Evolutionary conservation across 371 early-diverging fungal species (phyloP).

Genomic region (Rhizopus delemar): DNA sequence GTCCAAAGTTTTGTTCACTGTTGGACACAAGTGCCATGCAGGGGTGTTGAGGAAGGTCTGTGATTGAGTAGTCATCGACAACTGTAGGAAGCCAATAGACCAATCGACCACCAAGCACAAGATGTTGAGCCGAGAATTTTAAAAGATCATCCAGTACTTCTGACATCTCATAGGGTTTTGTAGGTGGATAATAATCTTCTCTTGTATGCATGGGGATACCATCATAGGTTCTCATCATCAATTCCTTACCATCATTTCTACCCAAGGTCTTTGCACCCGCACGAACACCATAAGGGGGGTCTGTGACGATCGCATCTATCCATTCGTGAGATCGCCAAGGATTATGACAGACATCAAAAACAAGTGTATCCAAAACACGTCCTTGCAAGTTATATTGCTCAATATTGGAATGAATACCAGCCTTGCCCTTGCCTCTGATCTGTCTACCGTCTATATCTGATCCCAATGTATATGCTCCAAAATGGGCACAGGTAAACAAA

Average conservation of each 20-base stretch:
- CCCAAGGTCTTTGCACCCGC: slow-evolving; percentile 95
- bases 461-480: slow-evolving; percentile 90
- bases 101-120: slow-evolving; percentile 85
- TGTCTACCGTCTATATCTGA: slow-evolving; percentile 97
- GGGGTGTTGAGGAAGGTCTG: slow-evolving; percentile 86
- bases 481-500: slow-evolving; percentile 88
- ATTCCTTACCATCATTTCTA: slow-evolving; percentile 62
- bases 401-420: slow-evolving; percentile 66
- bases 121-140: slow-evolving; percentile 77
- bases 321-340: slow-evolving; percentile 76
- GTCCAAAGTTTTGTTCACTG: slow-evolving; percentile 90
- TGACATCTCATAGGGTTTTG: slow-evolving; percentile 92
- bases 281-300: slow-evolving; percentile 96
- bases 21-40: slow-evolving; percentile 79
- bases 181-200: slow-evolving; percentile 84
- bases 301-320: slow-evolving; percentile 86
- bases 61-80: slow-evolving; percentile 77
- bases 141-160: slow-evolving; percentile 85
- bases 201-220: slow-evolving; percentile 65
- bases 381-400: slow-evolving; percentile 78
- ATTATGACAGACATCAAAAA: slow-evolving; percentile 88
- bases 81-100: slow-evolving; percentile 97
- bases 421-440: slow-evolving; percentile 85
- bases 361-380: slow-evolving; percentile 78
- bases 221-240: slow-evolving; percentile 56